Evolutionary conservation across 2,329 filamentous ascomycete species (phyloP).

Genomic region (Fonsecaea erecta): DNA sequence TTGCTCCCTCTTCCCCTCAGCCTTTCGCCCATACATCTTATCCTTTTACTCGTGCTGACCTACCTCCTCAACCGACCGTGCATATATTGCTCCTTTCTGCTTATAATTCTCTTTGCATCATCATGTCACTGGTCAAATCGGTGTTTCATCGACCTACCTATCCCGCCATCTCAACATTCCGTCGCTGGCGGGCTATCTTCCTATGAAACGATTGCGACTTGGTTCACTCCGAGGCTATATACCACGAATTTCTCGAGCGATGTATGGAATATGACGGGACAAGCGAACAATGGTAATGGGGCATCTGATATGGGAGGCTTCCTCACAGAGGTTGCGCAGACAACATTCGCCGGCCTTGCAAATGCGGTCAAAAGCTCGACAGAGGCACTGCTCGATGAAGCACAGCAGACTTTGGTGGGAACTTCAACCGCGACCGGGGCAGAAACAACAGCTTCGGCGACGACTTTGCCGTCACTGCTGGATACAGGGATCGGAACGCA

Average conservation of each 20-base stretch:
- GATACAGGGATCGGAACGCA: slow-evolving; percentile 78
- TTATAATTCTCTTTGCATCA: slow-evolving; percentile 91
- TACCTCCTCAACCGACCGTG: slow-evolving; percentile 97
- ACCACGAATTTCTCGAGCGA: slow-evolving; percentile 29
- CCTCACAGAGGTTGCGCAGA: slow-evolving; percentile 61
- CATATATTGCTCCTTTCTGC: slow-evolving; percentile 95
- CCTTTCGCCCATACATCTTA: slow-evolving; percentile 71
- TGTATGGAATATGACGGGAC: neutral
- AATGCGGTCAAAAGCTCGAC: slow-evolving; percentile 58
- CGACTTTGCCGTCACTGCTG: slow-evolving; percentile 46
- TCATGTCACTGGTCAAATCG: slow-evolving; percentile 87
- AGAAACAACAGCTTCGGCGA: slow-evolving; percentile 40
- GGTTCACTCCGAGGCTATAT: slow-evolving; percentile 80
- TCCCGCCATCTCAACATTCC: slow-evolving; percentile 48
- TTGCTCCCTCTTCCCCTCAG: slow-evolving; percentile 87
- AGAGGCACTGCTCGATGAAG: slow-evolving; percentile 57
- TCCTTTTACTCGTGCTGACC: slow-evolving; percentile 87
- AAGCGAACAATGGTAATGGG: slow-evolving; percentile 34
- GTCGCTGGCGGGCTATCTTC: slow-evolving; percentile 2
- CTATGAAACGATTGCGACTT: slow-evolving; percentile 46
- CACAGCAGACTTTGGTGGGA: slow-evolving; percentile 46
- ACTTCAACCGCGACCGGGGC: slow-evolving; percentile 38
- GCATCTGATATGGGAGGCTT: slow-evolving; percentile 45
- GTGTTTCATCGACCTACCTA: slow-evolving; percentile 85
- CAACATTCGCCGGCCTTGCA: slow-evolving; percentile 70